A percentile compares a stretch with the other conserved stretches of the same genome.
Conservation (phyloP, 2,329 filamentous ascomycete genomes). For the Verticillium alfalfae region DNA sequence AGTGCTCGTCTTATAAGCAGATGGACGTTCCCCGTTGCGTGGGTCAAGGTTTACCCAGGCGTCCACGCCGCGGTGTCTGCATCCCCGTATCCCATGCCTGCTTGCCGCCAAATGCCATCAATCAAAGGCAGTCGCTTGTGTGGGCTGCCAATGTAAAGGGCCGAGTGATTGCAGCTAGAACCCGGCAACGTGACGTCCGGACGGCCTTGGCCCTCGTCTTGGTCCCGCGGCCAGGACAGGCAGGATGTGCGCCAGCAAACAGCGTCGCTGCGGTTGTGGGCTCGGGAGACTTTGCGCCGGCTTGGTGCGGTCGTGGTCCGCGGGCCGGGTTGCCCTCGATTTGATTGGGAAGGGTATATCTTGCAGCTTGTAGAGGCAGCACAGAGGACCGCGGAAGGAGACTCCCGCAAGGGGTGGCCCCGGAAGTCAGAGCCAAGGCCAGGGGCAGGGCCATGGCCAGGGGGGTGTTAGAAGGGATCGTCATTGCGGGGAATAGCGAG, state of each 20-base stretch:
- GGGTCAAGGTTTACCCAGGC: too few relatives aligned
- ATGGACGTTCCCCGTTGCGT: too few relatives aligned
- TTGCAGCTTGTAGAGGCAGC: background rate
- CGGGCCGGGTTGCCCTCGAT: background rate
- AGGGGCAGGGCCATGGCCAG: background rate
- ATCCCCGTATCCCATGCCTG: too few relatives aligned
- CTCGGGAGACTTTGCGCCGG: slow-evolving; percentile 1
- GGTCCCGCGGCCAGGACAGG: background rate
- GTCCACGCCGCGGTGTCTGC: too few relatives aligned
- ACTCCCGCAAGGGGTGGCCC: background rate
- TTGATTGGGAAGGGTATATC: slow-evolving; percentile 3
- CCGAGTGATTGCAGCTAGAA: background rate
- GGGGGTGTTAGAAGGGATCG: background rate
- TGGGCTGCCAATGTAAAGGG: background rate
- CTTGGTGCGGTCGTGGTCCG: background rate
- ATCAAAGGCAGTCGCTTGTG: background rate
- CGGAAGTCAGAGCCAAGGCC: background rate
- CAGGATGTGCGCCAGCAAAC: background rate
- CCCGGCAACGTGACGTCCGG: background rate
- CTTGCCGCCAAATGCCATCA: background rate
- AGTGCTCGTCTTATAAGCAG: too few relatives aligned
- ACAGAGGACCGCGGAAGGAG: background rate
- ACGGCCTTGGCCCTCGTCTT: background rate
- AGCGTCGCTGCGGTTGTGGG: background rate
- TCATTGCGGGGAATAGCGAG: background rate